Percentiles rank a stretch among this genome's conserved stretches.
Evolutionary conservation across 257 asterid species (phyloP).

Genomic region (Solanum phureja): DNA sequence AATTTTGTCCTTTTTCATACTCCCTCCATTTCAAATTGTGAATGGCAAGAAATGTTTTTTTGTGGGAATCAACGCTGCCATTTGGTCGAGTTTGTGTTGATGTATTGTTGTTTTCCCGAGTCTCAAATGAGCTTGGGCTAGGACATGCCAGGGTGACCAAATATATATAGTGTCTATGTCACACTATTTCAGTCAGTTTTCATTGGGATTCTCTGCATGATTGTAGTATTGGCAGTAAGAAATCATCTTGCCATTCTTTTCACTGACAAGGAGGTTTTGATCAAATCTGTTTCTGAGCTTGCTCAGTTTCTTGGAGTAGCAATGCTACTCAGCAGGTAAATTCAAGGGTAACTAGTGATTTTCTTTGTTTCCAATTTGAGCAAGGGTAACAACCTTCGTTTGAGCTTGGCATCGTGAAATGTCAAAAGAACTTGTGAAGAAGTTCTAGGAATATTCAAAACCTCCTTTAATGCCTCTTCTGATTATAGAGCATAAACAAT

Average conservation of each 20-base stretch:
- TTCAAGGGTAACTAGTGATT: too few relatives aligned
- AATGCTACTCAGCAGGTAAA: slow-evolving; percentile 32
- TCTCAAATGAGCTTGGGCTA: slow-evolving; percentile 66
- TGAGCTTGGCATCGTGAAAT: too few relatives aligned
- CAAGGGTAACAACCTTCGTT: too few relatives aligned
- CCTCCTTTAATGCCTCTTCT: too few relatives aligned
- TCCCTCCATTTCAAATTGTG: slow-evolving; percentile 12
- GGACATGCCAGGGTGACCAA: too few relatives aligned
- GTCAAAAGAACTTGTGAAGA: too few relatives aligned
- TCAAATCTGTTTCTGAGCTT: slow-evolving; percentile 26
- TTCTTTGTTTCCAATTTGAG: too few relatives aligned
- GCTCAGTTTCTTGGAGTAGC: slow-evolving; percentile 37
- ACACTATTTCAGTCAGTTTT: slow-evolving; percentile 25
- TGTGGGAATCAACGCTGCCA: slow-evolving; percentile 68
- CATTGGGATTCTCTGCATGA: slow-evolving; percentile 31
- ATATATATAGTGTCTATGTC: slow-evolving; percentile 36
- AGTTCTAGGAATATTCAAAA: too few relatives aligned
- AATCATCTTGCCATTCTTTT: slow-evolving; percentile 37
- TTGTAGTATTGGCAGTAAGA: slow-evolving; percentile 30
- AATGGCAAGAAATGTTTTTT: slow-evolving; percentile 62
- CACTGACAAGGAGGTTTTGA: slow-evolving; percentile 29
- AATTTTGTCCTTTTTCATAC: too few relatives aligned
- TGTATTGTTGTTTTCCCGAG: slow-evolving; percentile 5
- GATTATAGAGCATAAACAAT: too few relatives aligned
- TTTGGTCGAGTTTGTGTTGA: neutral